Base-by-base conservation (phyloP, 139 green algal genomes). In the Chlorokybus atmophyticus region DNA sequence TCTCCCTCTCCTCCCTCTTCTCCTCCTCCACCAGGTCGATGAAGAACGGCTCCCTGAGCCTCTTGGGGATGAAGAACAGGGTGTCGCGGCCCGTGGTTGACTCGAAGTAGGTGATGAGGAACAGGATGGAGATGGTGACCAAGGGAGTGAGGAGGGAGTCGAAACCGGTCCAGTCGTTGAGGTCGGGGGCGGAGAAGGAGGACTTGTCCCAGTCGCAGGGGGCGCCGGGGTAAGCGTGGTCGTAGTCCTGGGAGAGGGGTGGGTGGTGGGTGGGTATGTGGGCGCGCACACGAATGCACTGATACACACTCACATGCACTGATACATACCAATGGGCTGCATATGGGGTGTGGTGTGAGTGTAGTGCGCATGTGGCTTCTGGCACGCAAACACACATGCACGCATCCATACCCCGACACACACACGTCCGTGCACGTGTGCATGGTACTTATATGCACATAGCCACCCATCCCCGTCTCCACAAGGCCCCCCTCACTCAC, bases 111-210 rank as follows among this genome's bases (percentile, higher is more conserved):
- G 10, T 44, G 10, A 75, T 52, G 0, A 14, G 10, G 2, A 67
- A 5, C 38, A 70, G 50, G 29, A 70, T 29, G 1, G 63, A 2
- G 7, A 75, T 56, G 7, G 39, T 60, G 25, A 75, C 52, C 25
- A 39, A 2, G 4, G 67, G 67, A 3, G 8, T 54, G 14, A 75
- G 6, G n/a, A 75, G 27, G 2, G 60, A 70, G 55, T 75, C 67
- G 40, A 75, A 51, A 14, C 67, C 67, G 1, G 67, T 75, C 41
- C 40, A 70, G 57, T 75, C 67, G 1, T 31, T 14, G 40, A 70
- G 57, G 10, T 21, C 10, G 10, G 35, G 35, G n/a, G n/a, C n/a
- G n/a, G n/a, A n/a, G n/a, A n/a, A n/a, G n/a, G 25, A 51, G 4
- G 26, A 14, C 44, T 66, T 53, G 25, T 60, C 14, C 25, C 67